Percentiles rank a stretch among this genome's conserved stretches.
Conservation (phyloP, 257 asterid genomes). For the Paulownia fortunei region DNA sequence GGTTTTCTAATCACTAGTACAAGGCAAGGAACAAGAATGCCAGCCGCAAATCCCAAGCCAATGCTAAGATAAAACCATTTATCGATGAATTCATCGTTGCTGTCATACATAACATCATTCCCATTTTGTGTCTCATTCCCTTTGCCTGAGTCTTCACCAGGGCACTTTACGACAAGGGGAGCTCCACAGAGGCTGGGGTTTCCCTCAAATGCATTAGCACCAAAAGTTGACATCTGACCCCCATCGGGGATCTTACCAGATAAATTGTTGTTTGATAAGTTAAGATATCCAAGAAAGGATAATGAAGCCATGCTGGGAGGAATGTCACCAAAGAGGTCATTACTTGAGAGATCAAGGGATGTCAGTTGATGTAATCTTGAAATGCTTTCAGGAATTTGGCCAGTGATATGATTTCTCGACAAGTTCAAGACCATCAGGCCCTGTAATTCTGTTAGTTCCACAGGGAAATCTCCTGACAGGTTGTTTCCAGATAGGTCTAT, state of each 20-base stretch:
- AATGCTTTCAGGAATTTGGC: constrained; percentile 55
- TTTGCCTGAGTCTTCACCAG: constrained; percentile 35
- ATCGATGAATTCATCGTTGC: constrained; percentile 32
- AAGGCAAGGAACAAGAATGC: constrained; percentile 44
- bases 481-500: constrained; percentile 55
- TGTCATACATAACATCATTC: constrained; percentile 4
- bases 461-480: constrained; percentile 51
- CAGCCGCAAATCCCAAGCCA: constrained; percentile 57
- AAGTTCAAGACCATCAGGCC: constrained; percentile 52
- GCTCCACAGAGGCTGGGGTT: constrained; percentile 57
- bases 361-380: constrained; percentile 42
- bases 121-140: not conserved
- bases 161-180: constrained; percentile 43
- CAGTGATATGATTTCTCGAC: constrained; percentile 53
- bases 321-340: constrained; percentile 46
- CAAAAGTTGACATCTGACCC: constrained; percentile 60
- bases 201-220: constrained; percentile 41
- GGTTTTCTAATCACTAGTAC: constrained; percentile 40
- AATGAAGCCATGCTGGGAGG: constrained; percentile 53
- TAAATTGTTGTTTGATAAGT: constrained; percentile 50
- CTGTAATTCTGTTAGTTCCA: constrained; percentile 38
- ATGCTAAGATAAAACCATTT: constrained; percentile 59
- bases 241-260: constrained; percentile 56
- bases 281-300: constrained; percentile 47
- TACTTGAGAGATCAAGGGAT: constrained; percentile 61